Base-by-base conservation (phyloP, 169 alveolate genomes). In the Plasmodium billcollinsi region DNA sequence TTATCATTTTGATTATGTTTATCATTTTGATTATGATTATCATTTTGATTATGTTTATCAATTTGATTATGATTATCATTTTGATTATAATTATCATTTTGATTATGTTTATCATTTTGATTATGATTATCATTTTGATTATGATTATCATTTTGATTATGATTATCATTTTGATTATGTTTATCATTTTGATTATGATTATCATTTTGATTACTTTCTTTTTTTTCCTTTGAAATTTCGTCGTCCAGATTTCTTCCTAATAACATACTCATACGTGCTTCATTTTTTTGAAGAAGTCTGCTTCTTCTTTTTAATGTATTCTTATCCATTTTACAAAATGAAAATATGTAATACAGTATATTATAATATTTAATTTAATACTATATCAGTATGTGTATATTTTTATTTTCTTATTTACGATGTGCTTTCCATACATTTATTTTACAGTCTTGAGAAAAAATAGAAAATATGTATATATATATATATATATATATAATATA, bases 281-380 rank as follows among this genome's bases (percentile, higher is more conserved):
- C 73, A 71, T 71, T 83, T 62, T 83, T 83, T 83, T 70, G 54
- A 45, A 83, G 91, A 18, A 83, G 33, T 58, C 85, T 83, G 50
- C 69, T 59, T 83, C 91, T 56, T 70, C 91, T 69, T 33, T 24
- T 83, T 11, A 78, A 24, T 9, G 85, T 59, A 20, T 71, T 21
- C n/a, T 67, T 71, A 47, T 83, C 91, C 91, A 83, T 83, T 83
- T 70, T 83, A 5, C 20, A 50, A 4, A 8, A 26, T 62, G 12
- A 7, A 33, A 39, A 5, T 39, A 39, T 39, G 9, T 1, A 39
- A 39, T 39, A 39, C 7, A 6, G 9, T 39, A 39, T 5, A 39
- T 5, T 39, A 39, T 5, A 39, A 39, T 7, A 39, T 39, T 39
- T 39, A 39, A 39, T 39, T 39, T 39, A 39, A 39, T 7, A 39